A percentile compares a stretch with the other conserved stretches of the same genome.
phyloP scores from a whole-genome alignment of 2,329 filamentous ascomycete genomes.

The Dothistroma pini region DNA sequence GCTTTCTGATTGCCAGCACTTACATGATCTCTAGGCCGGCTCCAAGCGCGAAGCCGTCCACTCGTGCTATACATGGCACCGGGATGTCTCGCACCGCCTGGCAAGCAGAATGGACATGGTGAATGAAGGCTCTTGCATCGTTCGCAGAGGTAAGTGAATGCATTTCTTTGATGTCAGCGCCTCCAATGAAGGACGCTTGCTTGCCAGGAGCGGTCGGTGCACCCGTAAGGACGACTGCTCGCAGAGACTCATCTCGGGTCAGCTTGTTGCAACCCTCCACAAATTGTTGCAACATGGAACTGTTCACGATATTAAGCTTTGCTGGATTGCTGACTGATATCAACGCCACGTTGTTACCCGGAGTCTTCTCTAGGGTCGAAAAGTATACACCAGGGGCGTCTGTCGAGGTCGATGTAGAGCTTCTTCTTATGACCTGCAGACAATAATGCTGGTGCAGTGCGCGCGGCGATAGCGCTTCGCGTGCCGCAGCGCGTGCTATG shows the following conservation, averaged over 20 bases:
- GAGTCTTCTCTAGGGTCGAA: neutral
- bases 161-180: constrained; percentile 33
- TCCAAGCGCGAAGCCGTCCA: constrained; percentile 39
- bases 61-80: constrained; percentile 39
- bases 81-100: constrained; percentile 36
- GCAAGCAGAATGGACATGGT: constrained; percentile 33
- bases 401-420: neutral
- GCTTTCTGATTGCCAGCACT: neutral
- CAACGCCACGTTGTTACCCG: constrained; percentile 14
- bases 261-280: constrained; percentile 17
- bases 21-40: constrained; percentile 36
- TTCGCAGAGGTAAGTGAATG: constrained; percentile 19
- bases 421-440: neutral
- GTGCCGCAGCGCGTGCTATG: too few relatives aligned
- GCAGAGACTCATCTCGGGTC: constrained; percentile 14
- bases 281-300: constrained; percentile 21
- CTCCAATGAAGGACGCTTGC: constrained; percentile 30
- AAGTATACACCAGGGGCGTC: neutral
- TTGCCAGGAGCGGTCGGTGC: constrained; percentile 21
- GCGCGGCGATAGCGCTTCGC: too few relatives aligned
- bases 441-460: neutral
- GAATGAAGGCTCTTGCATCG: constrained; percentile 38
- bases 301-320: constrained; percentile 31
- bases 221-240: constrained; percentile 29
- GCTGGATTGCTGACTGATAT: constrained; percentile 27